These are phyloP conservation scores for Kwoniella newhampshirensis DNA, from an alignment of 768 basidiomycete species.

Conservation along the genomic window DNA sequence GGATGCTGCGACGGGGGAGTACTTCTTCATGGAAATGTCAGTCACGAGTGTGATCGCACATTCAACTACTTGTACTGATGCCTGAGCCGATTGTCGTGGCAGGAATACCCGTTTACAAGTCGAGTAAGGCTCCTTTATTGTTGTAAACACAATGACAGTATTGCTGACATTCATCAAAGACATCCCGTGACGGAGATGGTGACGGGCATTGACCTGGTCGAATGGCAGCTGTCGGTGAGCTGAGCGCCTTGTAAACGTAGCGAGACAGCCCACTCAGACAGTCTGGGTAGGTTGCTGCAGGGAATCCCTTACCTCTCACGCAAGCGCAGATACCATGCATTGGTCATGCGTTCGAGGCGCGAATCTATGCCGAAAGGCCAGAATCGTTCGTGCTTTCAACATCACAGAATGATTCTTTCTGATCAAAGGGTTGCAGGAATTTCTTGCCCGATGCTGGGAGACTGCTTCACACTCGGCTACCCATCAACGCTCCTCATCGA, in stretches of 20 bases:
- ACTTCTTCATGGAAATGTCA: slow-evolving; percentile 96
- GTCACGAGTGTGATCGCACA: slow-evolving; percentile 35
- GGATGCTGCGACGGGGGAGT: slow-evolving; percentile 79
- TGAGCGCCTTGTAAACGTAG: neutral
- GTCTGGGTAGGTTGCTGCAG: slow-evolving; percentile 69
- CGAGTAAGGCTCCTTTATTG: slow-evolving; percentile 20
- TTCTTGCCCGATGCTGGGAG: slow-evolving; percentile 89
- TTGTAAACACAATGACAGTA: neutral
- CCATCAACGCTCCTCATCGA: slow-evolving; percentile 72
- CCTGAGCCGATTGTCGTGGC: neutral
- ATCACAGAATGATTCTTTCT: neutral
- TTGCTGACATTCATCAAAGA: slow-evolving; percentile 18
- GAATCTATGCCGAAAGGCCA: slow-evolving; percentile 94
- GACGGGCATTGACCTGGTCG: slow-evolving; percentile 87
- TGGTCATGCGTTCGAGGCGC: slow-evolving; percentile 90
- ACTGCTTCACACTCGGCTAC: slow-evolving; percentile 77
- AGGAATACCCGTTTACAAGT: slow-evolving; percentile 52
- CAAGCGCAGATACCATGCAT: slow-evolving; percentile 80
- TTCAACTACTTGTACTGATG: neutral
- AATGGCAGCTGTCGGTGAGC: slow-evolving; percentile 84
- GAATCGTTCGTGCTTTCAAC: slow-evolving; percentile 60
- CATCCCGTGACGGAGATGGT: slow-evolving; percentile 95
- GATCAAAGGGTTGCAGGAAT: too few species aligned
- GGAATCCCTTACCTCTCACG: slow-evolving; percentile 74
- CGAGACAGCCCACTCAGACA: neutral